Conservation (phyloP, 805 yeast species). For the Pichia pseudocactophila region DNA sequence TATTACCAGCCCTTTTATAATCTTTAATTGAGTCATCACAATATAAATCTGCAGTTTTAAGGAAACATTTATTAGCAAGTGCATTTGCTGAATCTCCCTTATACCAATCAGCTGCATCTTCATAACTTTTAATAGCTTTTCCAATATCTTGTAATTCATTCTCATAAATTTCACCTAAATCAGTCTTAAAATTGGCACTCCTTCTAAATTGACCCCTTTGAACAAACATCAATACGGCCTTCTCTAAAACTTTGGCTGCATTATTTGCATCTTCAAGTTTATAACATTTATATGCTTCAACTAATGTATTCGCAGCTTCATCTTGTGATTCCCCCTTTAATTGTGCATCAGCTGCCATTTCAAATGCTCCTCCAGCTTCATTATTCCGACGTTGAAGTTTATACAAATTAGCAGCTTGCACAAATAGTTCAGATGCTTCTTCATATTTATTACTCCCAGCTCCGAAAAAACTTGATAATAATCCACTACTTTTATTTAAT, state of each 20-base stretch:
- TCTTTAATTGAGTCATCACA: constrained; percentile 57
- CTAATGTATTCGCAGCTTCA: constrained; percentile 82
- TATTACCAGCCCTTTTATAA: constrained; percentile 64
- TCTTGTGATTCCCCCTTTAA: constrained; percentile 67
- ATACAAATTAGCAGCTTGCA: constrained; percentile 90
- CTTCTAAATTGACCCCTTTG: constrained; percentile 90
- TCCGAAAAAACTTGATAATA: constrained; percentile 55
- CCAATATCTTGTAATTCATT: constrained; percentile 55
- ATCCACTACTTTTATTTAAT: constrained; percentile 60
- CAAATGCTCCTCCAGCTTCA: constrained; percentile 76
- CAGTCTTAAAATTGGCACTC: constrained; percentile 90
- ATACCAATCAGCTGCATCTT: constrained; percentile 95
- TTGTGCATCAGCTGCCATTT: constrained; percentile 78
- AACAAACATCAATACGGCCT: constrained; percentile 78
- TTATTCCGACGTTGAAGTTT: constrained; percentile 63
- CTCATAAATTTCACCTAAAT: constrained; percentile 82
- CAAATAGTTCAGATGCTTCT: constrained; percentile 85
- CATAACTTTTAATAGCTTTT: constrained; percentile 70
- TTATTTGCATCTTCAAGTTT: constrained; percentile 63
- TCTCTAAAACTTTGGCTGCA: constrained; percentile 67
- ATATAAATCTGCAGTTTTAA: constrained; percentile 83
- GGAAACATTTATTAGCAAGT: constrained; percentile 73
- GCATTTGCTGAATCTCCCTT: constrained; percentile 90
- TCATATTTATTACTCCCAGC: constrained; percentile 59
- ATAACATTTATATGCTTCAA: constrained; percentile 86